Evolutionary conservation across 2,329 filamentous ascomycete genomes (phyloP).

Genomic region (Epichloe sylvatica): DNA sequence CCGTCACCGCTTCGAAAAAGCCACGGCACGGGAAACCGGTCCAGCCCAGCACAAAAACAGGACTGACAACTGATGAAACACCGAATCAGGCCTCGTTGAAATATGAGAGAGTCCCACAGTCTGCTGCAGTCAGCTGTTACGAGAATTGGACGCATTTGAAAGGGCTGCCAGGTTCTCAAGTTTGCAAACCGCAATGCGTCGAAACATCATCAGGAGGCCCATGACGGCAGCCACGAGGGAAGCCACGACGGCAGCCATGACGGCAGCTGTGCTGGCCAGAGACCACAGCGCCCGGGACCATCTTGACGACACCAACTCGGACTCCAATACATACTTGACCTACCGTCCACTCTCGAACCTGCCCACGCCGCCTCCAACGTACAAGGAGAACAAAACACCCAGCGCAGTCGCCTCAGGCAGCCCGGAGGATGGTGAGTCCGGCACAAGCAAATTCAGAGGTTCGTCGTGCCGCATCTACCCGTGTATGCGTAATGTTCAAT

Average conservation of each 20-base stretch:
- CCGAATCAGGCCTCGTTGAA: neutral
- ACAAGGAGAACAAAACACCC: constrained; percentile 27
- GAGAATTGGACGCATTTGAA: constrained; percentile 3
- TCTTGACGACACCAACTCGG: neutral
- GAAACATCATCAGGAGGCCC: neutral
- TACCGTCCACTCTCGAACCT: constrained; percentile 55
- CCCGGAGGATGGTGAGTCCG: constrained; percentile 30
- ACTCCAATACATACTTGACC: constrained; percentile 41
- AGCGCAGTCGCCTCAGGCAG: constrained; percentile 16
- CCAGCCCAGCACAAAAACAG: neutral
- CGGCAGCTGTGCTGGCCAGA: constrained; percentile 2
- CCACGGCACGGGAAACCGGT: no score
- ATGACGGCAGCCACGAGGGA: neutral
- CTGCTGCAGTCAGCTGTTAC: neutral
- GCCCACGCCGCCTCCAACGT: constrained; percentile 50
- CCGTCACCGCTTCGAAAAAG: neutral
- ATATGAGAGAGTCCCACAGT: constrained; percentile 6
- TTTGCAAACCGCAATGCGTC: constrained; percentile 2
- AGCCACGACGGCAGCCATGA: neutral
- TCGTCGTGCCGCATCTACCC: constrained; percentile 8
- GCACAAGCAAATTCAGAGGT: constrained; percentile 27
- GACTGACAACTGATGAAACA: no score
- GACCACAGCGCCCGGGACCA: neutral
- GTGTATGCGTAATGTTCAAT: no score
- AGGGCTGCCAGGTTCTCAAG: neutral